Evolutionary conservation across 2,329 filamentous ascomycete genomes (phyloP), one percentile per base, ranked within the genome.

Genomic region (Pyricularia sp.): DNA sequence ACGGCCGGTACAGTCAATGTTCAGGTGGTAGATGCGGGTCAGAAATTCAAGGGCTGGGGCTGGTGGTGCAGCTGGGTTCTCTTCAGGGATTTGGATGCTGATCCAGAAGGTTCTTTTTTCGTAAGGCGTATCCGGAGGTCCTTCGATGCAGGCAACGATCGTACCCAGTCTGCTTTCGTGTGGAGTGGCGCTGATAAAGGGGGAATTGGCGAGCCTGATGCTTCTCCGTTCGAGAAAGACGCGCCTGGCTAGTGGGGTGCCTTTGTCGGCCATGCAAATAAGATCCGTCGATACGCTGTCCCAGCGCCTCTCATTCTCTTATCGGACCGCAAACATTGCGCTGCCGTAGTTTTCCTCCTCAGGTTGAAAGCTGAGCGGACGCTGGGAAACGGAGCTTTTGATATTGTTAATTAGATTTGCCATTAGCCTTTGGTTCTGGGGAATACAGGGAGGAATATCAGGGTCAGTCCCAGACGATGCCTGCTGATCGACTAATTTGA

Each of bases 61-160:
- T 0, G 72, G 73, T 2, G 59, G 1, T 70, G 69, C 14, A 50
- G n/a, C 26, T 25, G 30, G 0, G 64, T 33, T 26, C 6, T 14
- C 65, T 25, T 42, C 36, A 14, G 70, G 36, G 23, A 67, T 64
- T 23, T 69, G 70, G 26, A 74, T 69, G 2, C 64, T 70, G 28
- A 74, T 71, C 71, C 71, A 75, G 30, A 75, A 75, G 11, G 72
- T 67, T 1, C 73, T 71, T 0, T 71, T 69, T 66, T 72, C 71
- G 20, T 75, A 75, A 0, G 72, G 73, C 0, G 74, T 75, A 10
- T 73, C 75, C 6, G 72, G 73, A 4, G 72, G 73, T 0, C 73
- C 73, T 69, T 75, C 72, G 42, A 75, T 73, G 65, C 72, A 73
- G 6, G 73, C 73, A 3, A 76, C 50, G 9, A 74, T 67, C n/a